Conservation (phyloP, 805 yeast genomes). For the Cyberlindnera mississippiensis region DNA sequence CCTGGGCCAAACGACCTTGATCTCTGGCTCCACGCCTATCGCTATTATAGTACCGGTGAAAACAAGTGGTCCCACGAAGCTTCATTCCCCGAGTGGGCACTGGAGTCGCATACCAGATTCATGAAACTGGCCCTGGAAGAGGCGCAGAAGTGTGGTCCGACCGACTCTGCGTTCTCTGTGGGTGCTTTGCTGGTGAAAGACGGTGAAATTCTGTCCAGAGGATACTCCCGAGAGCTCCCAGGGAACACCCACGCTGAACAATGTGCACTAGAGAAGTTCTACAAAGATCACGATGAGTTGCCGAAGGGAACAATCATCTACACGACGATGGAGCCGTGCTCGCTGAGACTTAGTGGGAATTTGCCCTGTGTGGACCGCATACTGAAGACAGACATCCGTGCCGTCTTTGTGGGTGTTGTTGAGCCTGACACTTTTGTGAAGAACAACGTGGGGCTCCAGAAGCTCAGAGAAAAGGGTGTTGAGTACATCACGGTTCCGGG, state of each 20-base stretch:
- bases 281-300: conserved; percentile 35
- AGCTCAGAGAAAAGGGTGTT: conserved; percentile 53
- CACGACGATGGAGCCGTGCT: conserved; percentile 98
- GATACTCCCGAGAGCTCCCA: conserved; percentile 84
- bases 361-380: conserved; percentile 84
- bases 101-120: conserved; percentile 48
- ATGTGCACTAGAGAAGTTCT: conserved; percentile 80
- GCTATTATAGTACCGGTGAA: conserved; percentile 54
- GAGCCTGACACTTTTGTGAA: conserved; percentile 91
- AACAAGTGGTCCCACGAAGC: conserved; percentile 29
- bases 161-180: conserved; percentile 87
- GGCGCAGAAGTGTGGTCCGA: conserved; percentile 77
- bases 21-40: conserved; percentile 87
- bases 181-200: conserved; percentile 81
- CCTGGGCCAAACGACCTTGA: conserved; percentile 88
- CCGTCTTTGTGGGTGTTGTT: conserved; percentile 86
- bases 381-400: conserved; percentile 48
- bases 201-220: conserved; percentile 63
- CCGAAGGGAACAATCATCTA: conserved; percentile 80
- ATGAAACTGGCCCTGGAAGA: conserved; percentile 77
- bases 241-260: conserved; percentile 99
- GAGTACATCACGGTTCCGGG: conserved; percentile 83
- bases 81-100: conserved; percentile 40
- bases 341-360: conserved; percentile 84
- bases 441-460: conserved; percentile 59